Percentiles rank a stretch among this genome's conserved stretches.
These are phyloP conservation scores for Candida patagonica DNA, from an alignment of 805 yeast species.

Conservation along the genomic window DNA sequence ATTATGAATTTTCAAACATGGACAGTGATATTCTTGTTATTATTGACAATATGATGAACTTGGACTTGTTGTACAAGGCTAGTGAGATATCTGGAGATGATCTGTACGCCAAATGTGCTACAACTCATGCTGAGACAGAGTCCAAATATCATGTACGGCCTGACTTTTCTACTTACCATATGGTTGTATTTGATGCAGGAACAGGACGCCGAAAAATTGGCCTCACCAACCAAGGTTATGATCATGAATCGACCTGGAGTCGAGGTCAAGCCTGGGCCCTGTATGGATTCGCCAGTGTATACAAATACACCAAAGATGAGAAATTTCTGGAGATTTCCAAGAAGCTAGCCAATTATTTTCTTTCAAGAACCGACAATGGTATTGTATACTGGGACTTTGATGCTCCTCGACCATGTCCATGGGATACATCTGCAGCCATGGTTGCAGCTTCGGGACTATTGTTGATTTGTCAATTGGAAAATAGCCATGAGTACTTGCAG, in stretches of 20 bases:
- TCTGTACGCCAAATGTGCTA: constrained; percentile 22
- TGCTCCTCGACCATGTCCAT: constrained; percentile 19
- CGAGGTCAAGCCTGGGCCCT: constrained; percentile 31
- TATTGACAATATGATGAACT: constrained; percentile 22
- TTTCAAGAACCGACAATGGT: constrained; percentile 23
- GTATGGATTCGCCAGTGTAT: constrained; percentile 24
- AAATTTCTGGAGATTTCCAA: constrained; percentile 24
- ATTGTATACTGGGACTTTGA: constrained; percentile 20
- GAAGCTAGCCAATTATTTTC: constrained; percentile 21
- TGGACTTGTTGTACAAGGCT: constrained; percentile 25
- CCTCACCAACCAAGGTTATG: constrained; percentile 26
- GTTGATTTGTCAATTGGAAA: constrained; percentile 17
- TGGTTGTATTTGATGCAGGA: constrained; percentile 21
- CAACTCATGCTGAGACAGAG: constrained; percentile 27
- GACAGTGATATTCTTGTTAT: constrained; percentile 25
- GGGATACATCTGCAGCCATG: constrained; percentile 27
- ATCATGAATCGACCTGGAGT: constrained; percentile 25
- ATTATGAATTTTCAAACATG: constrained; percentile 16
- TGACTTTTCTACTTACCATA: constrained; percentile 26
- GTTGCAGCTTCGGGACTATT: constrained; percentile 25
- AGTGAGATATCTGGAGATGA: constrained; percentile 24
- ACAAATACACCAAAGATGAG: constrained; percentile 21
- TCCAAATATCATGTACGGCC: constrained; percentile 16
- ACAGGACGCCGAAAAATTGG: constrained; percentile 21
- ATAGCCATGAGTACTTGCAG: constrained; percentile 14